A percentile compares a stretch with the other conserved stretches of the same genome.
Evolutionary conservation across 1,139 yeast species (phyloP).

Genomic region (Candida buenavistaensis): DNA sequence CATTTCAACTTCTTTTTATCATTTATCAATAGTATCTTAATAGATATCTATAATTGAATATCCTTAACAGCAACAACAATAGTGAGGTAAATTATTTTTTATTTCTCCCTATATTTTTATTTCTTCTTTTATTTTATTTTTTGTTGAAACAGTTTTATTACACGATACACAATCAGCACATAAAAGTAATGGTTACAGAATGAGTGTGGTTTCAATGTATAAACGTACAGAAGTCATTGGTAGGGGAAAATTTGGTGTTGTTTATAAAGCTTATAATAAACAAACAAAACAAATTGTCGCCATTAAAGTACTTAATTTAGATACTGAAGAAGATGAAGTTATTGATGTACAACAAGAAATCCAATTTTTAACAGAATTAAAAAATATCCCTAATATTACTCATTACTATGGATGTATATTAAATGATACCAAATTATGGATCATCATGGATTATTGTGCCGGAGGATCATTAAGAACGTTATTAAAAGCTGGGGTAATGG

Average conservation of each 20-base stretch:
- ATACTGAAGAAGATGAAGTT: conserved; percentile 92
- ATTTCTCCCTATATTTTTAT: too few species aligned
- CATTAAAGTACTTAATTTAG: conserved; percentile 87
- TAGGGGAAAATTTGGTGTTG: conserved; percentile 95
- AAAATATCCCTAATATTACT: conserved; percentile 85
- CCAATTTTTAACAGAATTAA: conserved; percentile 78
- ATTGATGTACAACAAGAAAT: conserved; percentile 93
- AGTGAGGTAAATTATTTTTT: too few species aligned
- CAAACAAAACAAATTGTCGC: conserved; percentile 81
- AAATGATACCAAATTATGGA: conserved; percentile 90
- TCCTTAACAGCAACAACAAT: too few species aligned
- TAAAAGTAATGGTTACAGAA: background rate
- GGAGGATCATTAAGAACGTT: conserved; percentile 94
- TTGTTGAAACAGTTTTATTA: too few species aligned
- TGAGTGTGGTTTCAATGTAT: conserved; percentile 35
- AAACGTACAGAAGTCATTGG: conserved; percentile 91
- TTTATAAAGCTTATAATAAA: conserved; percentile 75
- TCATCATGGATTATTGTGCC: conserved; percentile 95
- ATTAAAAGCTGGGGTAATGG: conserved; percentile 83
- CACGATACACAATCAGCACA: too few species aligned
- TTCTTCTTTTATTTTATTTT: too few species aligned
- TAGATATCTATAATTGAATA: too few species aligned
- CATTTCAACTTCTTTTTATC: too few species aligned
- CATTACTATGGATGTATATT: conserved; percentile 89
- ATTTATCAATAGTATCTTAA: too few species aligned